Evolutionary conservation across 2,329 filamentous ascomycete genomes (phyloP).

Genomic region (Fusarium compactum): DNA sequence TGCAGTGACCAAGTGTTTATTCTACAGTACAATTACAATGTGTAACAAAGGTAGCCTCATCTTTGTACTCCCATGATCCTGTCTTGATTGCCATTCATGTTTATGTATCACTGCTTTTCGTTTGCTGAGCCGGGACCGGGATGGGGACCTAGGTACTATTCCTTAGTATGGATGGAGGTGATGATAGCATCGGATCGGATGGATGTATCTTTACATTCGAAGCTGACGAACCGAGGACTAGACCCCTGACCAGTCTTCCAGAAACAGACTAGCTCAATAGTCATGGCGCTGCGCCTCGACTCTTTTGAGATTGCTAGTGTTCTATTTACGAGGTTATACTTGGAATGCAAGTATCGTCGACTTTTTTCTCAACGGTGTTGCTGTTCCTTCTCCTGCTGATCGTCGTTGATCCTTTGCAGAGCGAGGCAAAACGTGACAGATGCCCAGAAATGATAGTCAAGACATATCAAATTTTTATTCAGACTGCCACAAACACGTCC

Average conservation of each 20-base stretch:
- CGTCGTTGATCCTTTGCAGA: conserved; percentile 18
- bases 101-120: background rate
- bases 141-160: background rate
- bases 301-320: conserved; percentile 27
- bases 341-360: conserved; percentile 14
- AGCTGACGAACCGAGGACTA: background rate
- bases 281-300: conserved; percentile 23
- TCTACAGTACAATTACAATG: background rate
- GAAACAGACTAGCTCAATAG: conserved; percentile 16
- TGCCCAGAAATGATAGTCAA: conserved; percentile 29
- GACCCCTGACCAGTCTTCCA: conserved; percentile 4
- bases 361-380: background rate
- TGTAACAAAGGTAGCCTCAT: background rate
- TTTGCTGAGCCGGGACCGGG: background rate
- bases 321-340: conserved; percentile 34
- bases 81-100: background rate
- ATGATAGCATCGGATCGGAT: background rate
- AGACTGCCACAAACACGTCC: background rate
- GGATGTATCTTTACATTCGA: background rate
- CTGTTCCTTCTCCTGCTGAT: conserved; percentile 28
- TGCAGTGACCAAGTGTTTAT: background rate
- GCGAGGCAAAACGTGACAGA: conserved; percentile 30
- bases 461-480: background rate
- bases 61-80: background rate
- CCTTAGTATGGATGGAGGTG: no score